Percentiles rank a stretch among this genome's conserved stretches.
These are phyloP conservation scores for Begonia masoniana DNA, from an alignment of 306 rosid species.

Conservation along the genomic window DNA sequence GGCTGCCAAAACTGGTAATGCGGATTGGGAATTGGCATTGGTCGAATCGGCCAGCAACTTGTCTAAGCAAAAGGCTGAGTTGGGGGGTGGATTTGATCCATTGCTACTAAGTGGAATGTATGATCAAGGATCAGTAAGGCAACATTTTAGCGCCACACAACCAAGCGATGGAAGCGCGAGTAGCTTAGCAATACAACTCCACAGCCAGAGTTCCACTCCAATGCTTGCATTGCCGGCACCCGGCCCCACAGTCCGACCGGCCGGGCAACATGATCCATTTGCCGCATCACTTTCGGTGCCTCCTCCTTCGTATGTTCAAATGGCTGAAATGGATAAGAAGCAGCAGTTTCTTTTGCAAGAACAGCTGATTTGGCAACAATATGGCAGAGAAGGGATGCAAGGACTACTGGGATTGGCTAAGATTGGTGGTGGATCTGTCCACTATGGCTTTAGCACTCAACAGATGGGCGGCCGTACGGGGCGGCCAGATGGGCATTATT, in stretches of 20 bases:
- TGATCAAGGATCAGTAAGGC: slow-evolving; percentile 79
- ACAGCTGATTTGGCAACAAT: slow-evolving; percentile 70
- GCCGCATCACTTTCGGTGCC: slow-evolving; percentile 69
- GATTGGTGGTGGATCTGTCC: slow-evolving; percentile 34
- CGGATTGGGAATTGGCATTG: slow-evolving; percentile 82
- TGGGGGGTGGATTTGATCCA: slow-evolving; percentile 78
- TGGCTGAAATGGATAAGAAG: slow-evolving; percentile 81
- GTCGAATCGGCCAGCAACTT: slow-evolving; percentile 50
- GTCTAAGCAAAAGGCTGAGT: slow-evolving; percentile 46
- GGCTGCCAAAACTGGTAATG: slow-evolving; percentile 62
- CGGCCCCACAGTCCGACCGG: slow-evolving; percentile 43
- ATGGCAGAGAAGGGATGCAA: slow-evolving; percentile 67
- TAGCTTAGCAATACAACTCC: slow-evolving; percentile 49
- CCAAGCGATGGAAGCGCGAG: slow-evolving; percentile 67
- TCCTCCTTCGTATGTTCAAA: slow-evolving; percentile 78
- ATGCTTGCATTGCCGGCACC: slow-evolving; percentile 84
- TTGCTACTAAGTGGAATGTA: slow-evolving; percentile 76
- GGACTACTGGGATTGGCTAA: slow-evolving; percentile 51
- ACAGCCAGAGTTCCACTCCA: slow-evolving; percentile 27
- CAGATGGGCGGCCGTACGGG: slow-evolving; percentile 24
- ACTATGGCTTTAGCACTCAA: slow-evolving; percentile 25
- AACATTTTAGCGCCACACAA: slow-evolving; percentile 44
- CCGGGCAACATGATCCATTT: slow-evolving; percentile 69
- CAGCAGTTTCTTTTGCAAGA: slow-evolving; percentile 64
- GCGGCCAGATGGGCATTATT: slow-evolving; percentile 23